Base-by-base conservation (phyloP, 2,329 filamentous ascomycete genomes). In the Geosmithia flava region DNA sequence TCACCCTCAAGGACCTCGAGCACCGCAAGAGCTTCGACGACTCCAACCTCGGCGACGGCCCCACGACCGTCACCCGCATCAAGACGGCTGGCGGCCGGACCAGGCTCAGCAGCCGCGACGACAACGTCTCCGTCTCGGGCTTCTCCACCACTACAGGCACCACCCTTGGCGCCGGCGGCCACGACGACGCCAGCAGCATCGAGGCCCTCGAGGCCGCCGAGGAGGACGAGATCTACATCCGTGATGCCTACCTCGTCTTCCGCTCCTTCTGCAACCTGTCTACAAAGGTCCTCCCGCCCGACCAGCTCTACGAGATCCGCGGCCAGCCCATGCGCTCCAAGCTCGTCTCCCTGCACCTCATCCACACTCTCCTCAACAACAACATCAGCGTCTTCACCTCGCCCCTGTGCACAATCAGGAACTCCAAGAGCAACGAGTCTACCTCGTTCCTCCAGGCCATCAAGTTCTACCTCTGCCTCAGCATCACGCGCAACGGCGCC, bases 291-390 rank as follows among this genome's bases (percentile, higher is more conserved):
- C 72, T 98, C 23, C 81, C 87, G 8, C 81, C 89, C 2, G 93
- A 98, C 52, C 90, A 97, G 63, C 81, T 95, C 19, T 89, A 91
- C 58, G 93, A 98, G 59, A 70, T 95, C 47, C 89, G 88, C 49
- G 91, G 90, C 17, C 90, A 96, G 60, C 87, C 91, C 39, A 98
- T 98, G 91, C 83, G 93, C 51, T 96, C 91, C 2, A 98, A 98
- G 66, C 75, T 98, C 47, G 80, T 98, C 52, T 96, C 93, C 16
- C 77, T 98, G 49, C 90, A 98, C 63, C 83, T 97, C 52, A 93
- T 98, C 53, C 90, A 96, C 61, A 95, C 88, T 41, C 81, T 96
- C 49, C 78, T 98, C 44, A 95, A 95, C 71, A 97, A 96, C 67
- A 87, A 97, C 66, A 86, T 91, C 53, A 68, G 78, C 50, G 85